These are phyloP conservation scores for Didymella keratinophila DNA, from an alignment of 2,329 filamentous ascomycete genomes.

Conservation along the genomic window DNA sequence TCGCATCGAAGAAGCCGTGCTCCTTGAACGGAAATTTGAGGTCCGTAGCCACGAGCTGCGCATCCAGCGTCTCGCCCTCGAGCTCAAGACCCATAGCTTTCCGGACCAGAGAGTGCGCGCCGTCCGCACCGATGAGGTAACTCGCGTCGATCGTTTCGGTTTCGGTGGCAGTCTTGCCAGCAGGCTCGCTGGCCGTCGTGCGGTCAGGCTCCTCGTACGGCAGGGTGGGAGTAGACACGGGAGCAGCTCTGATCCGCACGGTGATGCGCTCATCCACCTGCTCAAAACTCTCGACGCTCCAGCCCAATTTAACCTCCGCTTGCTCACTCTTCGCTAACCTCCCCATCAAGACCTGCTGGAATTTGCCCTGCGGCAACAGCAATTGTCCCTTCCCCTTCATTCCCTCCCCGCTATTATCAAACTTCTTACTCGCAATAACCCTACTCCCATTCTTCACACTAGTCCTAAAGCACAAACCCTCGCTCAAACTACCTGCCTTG, in stretches of 20 bases:
- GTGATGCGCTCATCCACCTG: neutral
- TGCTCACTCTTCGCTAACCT: conserved; percentile 24
- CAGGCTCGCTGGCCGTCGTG: neutral
- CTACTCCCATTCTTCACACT: conserved; percentile 31
- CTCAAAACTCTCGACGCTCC: conserved; percentile 19
- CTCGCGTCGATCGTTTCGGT: conserved; percentile 31
- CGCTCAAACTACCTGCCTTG: conserved; percentile 33
- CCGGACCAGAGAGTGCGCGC: conserved; percentile 34
- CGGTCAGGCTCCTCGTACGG: neutral
- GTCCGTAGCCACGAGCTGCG: conserved; percentile 52
- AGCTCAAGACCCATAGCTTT: conserved; percentile 34
- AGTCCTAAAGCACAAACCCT: conserved; percentile 42
- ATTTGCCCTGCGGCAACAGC: conserved; percentile 43
- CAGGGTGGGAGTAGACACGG: neutral
- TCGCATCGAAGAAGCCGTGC: conserved; percentile 51
- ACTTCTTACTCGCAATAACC: conserved; percentile 40
- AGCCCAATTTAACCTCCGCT: conserved; percentile 34
- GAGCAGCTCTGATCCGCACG: neutral
- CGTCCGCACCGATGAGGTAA: conserved; percentile 46
- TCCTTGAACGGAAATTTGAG: conserved; percentile 48
- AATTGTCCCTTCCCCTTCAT: conserved; percentile 37
- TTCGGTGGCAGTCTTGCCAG: neutral
- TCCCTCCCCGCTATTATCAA: conserved; percentile 32
- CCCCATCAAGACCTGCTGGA: conserved; percentile 38
- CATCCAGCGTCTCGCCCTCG: conserved; percentile 47